Percentiles rank a stretch among this genome's conserved stretches.
These are phyloP conservation scores for Alternaria burnsii DNA, from an alignment of 2,329 filamentous ascomycete species.

Conservation along the genomic window DNA sequence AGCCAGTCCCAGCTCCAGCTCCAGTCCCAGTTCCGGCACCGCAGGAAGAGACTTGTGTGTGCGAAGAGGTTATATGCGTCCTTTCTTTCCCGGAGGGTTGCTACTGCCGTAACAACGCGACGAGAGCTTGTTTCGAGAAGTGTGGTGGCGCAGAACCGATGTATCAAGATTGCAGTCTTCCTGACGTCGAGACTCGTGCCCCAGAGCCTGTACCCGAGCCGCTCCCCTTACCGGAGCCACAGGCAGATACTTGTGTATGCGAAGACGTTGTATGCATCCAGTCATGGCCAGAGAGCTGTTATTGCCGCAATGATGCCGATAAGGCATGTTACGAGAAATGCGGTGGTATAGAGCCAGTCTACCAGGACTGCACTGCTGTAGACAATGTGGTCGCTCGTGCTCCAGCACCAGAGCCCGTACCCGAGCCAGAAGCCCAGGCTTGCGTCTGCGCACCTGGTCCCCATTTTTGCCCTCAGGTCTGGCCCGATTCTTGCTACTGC, in stretches of 20 bases:
- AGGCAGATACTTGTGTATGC: conserved; percentile 26
- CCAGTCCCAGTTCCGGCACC: background rate
- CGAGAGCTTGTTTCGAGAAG: conserved; percentile 33
- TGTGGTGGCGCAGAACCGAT: conserved; percentile 29
- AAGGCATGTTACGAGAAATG: conserved; percentile 35
- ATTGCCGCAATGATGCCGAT: conserved; percentile 36
- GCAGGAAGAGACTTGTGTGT: conserved; percentile 15
- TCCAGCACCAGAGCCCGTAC: background rate
- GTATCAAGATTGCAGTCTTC: background rate
- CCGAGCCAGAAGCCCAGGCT: background rate
- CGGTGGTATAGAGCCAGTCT: conserved; percentile 15
- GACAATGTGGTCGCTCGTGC: background rate
- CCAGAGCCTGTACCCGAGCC: background rate
- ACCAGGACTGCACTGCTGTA: background rate
- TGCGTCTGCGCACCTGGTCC: conserved; percentile 27
- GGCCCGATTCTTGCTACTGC: conserved; percentile 43
- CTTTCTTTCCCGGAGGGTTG: conserved; percentile 38
- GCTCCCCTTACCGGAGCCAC: background rate
- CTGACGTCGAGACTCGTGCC: background rate
- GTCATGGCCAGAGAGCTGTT: conserved; percentile 24
- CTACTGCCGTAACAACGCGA: conserved; percentile 33
- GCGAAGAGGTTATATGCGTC: conserved; percentile 27
- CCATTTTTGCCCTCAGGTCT: conserved; percentile 29
- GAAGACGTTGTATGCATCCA: conserved; percentile 26
- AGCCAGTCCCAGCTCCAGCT: background rate